These are phyloP conservation scores for Polychaeton citri DNA, from an alignment of 2,329 filamentous ascomycete species.

Conservation along the genomic window DNA sequence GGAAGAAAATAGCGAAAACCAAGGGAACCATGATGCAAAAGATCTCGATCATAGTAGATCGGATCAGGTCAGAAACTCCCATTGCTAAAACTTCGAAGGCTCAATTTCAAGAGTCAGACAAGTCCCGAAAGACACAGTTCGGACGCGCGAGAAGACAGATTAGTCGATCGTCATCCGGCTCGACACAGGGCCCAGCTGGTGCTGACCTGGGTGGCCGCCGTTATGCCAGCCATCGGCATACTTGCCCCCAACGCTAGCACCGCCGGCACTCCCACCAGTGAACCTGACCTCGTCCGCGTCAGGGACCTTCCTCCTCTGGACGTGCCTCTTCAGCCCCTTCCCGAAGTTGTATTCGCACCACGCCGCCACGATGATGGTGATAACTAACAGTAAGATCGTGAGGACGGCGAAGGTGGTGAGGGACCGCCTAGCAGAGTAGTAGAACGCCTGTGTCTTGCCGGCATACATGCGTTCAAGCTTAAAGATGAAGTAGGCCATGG, in stretches of 20 bases:
- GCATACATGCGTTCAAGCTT: conserved; percentile 94
- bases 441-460: conserved; percentile 35
- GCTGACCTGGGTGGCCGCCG: conserved; percentile 4
- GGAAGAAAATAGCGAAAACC: no score
- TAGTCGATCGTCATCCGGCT: conserved; percentile 37
- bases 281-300: conserved; percentile 14
- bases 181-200: conserved; percentile 18
- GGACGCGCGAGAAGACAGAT: no score
- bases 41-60: no score
- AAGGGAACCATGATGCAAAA: no score
- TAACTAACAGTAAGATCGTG: conserved; percentile 74
- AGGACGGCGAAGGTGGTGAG: conserved; percentile 90
- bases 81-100: no score
- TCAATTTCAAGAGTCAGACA: no score
- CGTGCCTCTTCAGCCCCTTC: conserved; percentile 75
- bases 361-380: conserved; percentile 77
- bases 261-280: conserved; percentile 2
- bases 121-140: no score
- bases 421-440: conserved; percentile 67
- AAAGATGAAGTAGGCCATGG: conserved; percentile 91
- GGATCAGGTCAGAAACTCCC: no score
- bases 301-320: conserved; percentile 46
- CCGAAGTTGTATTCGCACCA: conserved; percentile 86
- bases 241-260: no score
- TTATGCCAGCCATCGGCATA: not conserved